Conservation (phyloP, 345 rosid genomes). For the Syzygium aqueum region DNA sequence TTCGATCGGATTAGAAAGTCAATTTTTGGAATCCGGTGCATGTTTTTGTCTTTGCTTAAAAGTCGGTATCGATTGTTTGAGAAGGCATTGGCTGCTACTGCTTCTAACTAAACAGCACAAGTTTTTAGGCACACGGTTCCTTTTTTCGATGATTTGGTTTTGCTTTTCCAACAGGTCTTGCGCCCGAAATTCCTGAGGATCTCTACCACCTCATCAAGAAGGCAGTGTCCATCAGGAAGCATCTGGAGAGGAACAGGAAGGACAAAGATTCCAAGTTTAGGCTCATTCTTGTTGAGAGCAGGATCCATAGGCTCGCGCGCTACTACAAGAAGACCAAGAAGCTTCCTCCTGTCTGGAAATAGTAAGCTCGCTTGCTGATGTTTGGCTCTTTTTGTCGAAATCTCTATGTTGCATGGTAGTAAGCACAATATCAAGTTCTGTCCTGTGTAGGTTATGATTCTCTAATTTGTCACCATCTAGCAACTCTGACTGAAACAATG, state of each 20-base stretch:
- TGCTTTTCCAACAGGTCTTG: constrained; percentile 14
- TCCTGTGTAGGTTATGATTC: neutral
- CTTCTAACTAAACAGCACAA: neutral
- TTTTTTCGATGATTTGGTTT: neutral
- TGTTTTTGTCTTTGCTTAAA: neutral
- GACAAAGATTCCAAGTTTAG: constrained; percentile 25
- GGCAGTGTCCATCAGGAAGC: constrained; percentile 48
- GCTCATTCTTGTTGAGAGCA: constrained; percentile 44
- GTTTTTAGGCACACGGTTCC: neutral
- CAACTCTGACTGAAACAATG: neutral
- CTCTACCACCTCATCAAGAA: constrained; percentile 45
- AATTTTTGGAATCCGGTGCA: neutral
- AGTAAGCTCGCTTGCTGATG: neutral
- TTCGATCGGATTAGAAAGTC: neutral
- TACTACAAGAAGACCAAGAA: constrained; percentile 19
- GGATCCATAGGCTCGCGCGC: constrained; percentile 42
- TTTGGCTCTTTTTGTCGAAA: neutral
- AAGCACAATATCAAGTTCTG: neutral
- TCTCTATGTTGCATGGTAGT: neutral
- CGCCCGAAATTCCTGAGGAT: constrained; percentile 45
- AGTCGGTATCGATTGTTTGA: neutral
- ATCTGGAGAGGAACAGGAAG: constrained; percentile 43
- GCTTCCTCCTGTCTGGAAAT: constrained; percentile 21
- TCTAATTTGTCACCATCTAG: neutral
- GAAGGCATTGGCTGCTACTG: neutral